Base-by-base conservation (phyloP, 108 stramenopile genomes). In the Stephanodiscus minutulus region DNA sequence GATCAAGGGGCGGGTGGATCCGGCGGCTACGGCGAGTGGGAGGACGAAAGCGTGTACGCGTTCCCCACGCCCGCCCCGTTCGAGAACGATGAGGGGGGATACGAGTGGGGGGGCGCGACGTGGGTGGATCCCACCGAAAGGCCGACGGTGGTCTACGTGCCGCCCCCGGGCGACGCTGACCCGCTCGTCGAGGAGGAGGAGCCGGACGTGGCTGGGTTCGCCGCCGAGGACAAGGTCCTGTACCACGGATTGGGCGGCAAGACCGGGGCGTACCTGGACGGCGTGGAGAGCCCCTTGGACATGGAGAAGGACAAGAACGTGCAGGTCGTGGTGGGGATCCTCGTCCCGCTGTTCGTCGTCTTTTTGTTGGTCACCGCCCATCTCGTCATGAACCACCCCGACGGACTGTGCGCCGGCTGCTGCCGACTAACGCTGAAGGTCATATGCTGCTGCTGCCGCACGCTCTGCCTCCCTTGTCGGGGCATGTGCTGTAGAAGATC, bases 371-470 rank as follows among this genome's bases (percentile, higher is more conserved):
- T 73, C 13, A 73, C 78, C 0, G 78, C 72, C 41, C 67, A 68
- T 28, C 61, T 71, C 47, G 66, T 67, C 0, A 79, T 79, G 78
- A 66, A 79, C n/a, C 57, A 79, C 56, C 78, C 78, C 8, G 78
- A 79, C 64, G 78, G 78, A 20, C 46, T 79, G 46, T 79, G 78
- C 24, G 78, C 78, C 1, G 66, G 74, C 44, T 76, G 72, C n/a
- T 79, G 78, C 46, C 78, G 78, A 17, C 62, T 79, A 0, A 48
- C 62, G 2, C 37, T 79, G 53, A 68, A 67, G 50, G 66, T 67
- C 46, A 47, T 79, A 10, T 68, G 72, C 28, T 79, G 78, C 43
- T 0, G 64, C 18, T 49, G 50, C 5, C 71, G 78, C n/a, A 58
- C 68, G 13, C 61, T 79, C 6, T 79, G 66, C 41, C 22, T 79